These are phyloP conservation scores for Amanita jacksonii DNA, from an alignment of 768 basidiomycete genomes.

Conservation along the genomic window DNA sequence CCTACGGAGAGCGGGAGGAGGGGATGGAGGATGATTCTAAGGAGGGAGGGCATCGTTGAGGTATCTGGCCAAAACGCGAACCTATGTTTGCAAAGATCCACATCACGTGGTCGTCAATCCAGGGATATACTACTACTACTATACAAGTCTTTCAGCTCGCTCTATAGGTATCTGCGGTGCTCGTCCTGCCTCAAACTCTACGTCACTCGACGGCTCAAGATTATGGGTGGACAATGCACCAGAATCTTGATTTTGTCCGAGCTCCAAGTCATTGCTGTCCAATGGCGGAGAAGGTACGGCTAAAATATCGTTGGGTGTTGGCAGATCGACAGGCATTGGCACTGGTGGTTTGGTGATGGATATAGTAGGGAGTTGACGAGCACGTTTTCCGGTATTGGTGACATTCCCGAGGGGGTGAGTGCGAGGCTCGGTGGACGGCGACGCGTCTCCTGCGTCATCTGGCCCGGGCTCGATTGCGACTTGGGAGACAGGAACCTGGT, in stretches of 20 bases:
- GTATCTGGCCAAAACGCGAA: not conserved
- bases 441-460: constrained; percentile 35
- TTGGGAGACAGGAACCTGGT: constrained; percentile 37
- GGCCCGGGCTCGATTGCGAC: constrained; percentile 65
- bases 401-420: constrained; percentile 13
- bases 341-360: constrained; percentile 63
- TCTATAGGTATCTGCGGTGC: not conserved
- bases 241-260: too few species aligned
- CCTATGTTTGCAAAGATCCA: not conserved
- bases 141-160: too few species aligned
- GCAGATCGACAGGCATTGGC: constrained; percentile 61
- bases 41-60: constrained; percentile 35
- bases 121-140: not conserved
- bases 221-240: too few species aligned
- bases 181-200: not conserved
- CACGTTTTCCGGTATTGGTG: constrained; percentile 12
- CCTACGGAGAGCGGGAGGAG: constrained; percentile 34
- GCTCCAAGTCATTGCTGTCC: constrained; percentile 38
- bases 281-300: constrained; percentile 35
- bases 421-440: constrained; percentile 24
- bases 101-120: constrained; percentile 5
- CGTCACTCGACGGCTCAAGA: constrained; percentile 14
- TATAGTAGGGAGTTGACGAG: constrained; percentile 37
- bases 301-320: constrained; percentile 52
- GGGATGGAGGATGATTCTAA: constrained; percentile 32